Percentiles rank a stretch among this genome's conserved stretches.
These are phyloP conservation scores for Ascoidea asiatica DNA, from an alignment of 805 yeast genomes.

Conservation along the genomic window DNA sequence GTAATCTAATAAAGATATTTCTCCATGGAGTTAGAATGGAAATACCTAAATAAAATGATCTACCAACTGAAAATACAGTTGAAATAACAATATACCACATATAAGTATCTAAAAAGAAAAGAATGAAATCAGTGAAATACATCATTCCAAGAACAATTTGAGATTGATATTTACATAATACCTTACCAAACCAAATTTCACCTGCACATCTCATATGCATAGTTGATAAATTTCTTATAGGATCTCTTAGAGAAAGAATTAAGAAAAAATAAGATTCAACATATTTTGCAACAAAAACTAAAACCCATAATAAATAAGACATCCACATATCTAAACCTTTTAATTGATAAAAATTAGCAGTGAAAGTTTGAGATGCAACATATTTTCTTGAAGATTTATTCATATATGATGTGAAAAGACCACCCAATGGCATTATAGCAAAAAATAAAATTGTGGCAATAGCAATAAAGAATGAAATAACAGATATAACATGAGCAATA, in stretches of 20 bases:
- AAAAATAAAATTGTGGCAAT: conserved; percentile 74
- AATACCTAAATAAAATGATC: conserved; percentile 97
- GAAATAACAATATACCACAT: conserved; percentile 97
- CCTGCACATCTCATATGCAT: conserved; percentile 91
- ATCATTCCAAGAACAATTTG: conserved; percentile 84
- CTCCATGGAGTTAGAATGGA: conserved; percentile 99
- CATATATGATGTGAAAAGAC: conserved; percentile 89
- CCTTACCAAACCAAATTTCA: conserved; percentile 67
- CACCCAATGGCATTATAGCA: conserved; percentile 93
- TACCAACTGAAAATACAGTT: conserved; percentile 91
- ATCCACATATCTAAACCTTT: conserved; percentile 89
- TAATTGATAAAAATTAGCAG: conserved; percentile 78
- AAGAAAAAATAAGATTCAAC: conserved; percentile 87
- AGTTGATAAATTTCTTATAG: conserved; percentile 77
- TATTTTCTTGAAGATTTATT: conserved; percentile 76
- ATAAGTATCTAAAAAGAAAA: conserved; percentile 97
- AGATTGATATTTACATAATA: conserved; percentile 74
- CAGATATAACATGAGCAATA: conserved; percentile 66
- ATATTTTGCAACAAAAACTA: conserved; percentile 81
- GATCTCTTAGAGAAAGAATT: conserved; percentile 83
- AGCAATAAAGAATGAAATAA: conserved; percentile 83
- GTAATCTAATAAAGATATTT: conserved; percentile 93
- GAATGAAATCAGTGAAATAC: conserved; percentile 82
- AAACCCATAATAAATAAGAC: conserved; percentile 83
- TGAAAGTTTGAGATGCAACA: conserved; percentile 89